These are phyloP conservation scores for Aspergillus indologenus DNA, from an alignment of 495 filamentous ascomycete species.

Conservation along the genomic window DNA sequence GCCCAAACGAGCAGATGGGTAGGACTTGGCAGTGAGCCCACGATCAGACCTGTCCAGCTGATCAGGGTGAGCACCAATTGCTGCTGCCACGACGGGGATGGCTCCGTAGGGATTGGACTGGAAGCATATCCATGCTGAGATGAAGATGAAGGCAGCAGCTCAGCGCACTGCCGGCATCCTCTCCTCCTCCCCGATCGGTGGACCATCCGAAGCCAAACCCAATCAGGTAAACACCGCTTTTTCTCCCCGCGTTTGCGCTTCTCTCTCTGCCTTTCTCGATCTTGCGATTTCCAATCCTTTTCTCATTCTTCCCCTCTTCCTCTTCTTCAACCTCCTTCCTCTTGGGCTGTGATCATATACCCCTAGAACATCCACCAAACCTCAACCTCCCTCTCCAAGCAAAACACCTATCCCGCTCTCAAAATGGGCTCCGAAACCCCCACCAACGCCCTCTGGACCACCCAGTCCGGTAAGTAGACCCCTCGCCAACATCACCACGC, in stretches of 20 bases:
- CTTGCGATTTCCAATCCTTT: constrained; percentile 2
- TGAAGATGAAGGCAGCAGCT: not conserved
- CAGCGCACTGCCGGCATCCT: too few relatives aligned
- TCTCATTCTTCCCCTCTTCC: constrained; percentile 6
- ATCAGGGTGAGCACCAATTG: too few relatives aligned
- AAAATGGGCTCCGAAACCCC: constrained; percentile 36
- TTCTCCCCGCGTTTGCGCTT: constrained; percentile 11
- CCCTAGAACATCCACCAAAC: not conserved
- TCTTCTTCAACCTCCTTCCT: constrained; percentile 11
- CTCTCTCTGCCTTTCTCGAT: too few relatives aligned
- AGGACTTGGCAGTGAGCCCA: not conserved
- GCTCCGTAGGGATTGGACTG: too few relatives aligned
- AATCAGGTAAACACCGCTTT: constrained; percentile 7
- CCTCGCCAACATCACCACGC: not conserved
- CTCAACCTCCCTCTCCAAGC: not conserved
- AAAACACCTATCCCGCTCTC: constrained; percentile 6
- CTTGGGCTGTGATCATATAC: too few relatives aligned
- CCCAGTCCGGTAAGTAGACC: constrained; percentile 24
- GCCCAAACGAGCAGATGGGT: not conserved
- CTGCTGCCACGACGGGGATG: too few relatives aligned
- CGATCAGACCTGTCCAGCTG: not conserved
- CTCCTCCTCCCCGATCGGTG: not conserved
- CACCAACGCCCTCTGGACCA: constrained; percentile 28
- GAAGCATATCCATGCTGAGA: too few relatives aligned
- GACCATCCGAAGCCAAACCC: not conserved